Conservation (phyloP, 768 basidiomycete species). For the Neoboletus subvelutipes region DNA sequence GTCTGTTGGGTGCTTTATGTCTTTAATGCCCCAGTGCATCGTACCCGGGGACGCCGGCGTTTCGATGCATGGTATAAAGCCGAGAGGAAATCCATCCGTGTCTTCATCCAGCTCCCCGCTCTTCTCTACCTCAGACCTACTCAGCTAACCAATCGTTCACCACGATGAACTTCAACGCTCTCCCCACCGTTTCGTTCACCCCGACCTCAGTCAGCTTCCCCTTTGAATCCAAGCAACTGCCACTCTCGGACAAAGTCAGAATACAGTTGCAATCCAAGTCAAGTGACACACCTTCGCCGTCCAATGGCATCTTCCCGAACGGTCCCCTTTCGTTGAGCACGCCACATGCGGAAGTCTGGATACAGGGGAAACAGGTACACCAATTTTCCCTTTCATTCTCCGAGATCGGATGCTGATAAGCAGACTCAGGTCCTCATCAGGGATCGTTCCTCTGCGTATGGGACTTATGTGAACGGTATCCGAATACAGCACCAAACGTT, state of each 20-base stretch:
- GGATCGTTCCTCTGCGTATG: slow-evolving; percentile 46
- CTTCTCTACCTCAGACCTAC: not conserved
- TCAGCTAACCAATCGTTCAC: not conserved
- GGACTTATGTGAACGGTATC: slow-evolving; percentile 48
- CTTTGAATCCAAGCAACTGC: slow-evolving; percentile 37
- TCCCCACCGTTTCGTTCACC: slow-evolving; percentile 35
- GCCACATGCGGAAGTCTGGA: slow-evolving; percentile 49
- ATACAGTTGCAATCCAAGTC: slow-evolving; percentile 37
- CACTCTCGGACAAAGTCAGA: slow-evolving; percentile 30
- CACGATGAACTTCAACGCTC: slow-evolving; percentile 26
- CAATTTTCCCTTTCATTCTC: slow-evolving; percentile 2
- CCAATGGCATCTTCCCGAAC: slow-evolving; percentile 45
- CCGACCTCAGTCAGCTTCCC: slow-evolving; percentile 38
- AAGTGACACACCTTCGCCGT: slow-evolving; percentile 20
- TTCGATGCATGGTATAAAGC: slow-evolving; percentile 25
- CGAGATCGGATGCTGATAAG: slow-evolving; percentile 11
- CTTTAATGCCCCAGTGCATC: not conserved
- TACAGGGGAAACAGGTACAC: slow-evolving; percentile 41
- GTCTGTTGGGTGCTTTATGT: slow-evolving; percentile 12
- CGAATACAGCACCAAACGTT: slow-evolving; percentile 38
- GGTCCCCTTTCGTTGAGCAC: slow-evolving; percentile 41
- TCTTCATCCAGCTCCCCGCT: not conserved
- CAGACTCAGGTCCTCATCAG: slow-evolving; percentile 42
- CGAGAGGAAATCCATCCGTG: not conserved
- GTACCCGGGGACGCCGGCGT: slow-evolving; percentile 1